Evolutionary conservation across 1,139 yeast species (phyloP), one percentile per base, ranked within the genome.

Genomic region (Diutina catenulata): DNA sequence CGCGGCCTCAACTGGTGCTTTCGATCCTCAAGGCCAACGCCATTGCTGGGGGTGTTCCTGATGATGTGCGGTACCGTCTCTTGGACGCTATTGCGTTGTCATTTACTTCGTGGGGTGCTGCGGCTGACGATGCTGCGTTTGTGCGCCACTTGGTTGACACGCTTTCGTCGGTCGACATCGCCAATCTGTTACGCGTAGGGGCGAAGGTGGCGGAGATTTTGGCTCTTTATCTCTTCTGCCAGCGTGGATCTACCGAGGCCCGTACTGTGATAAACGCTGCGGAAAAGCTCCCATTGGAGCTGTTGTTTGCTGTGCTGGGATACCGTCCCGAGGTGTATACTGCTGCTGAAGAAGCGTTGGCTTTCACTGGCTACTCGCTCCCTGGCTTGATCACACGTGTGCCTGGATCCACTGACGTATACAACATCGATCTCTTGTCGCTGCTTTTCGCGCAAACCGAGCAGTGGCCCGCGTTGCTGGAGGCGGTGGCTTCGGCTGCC

Each of bases 191-290:
- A 16, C 22, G 21, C 7, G 35, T 31, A 3, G 18, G 76, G 4
- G 74, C 94, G 1, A 76, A 79, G 47, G 73, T 83, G 14, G 72
- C 83, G 4, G 91, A 82, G 47, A 76, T 86, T 8, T 64, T 86
- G 42, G 86, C 95, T 0, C 62, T 84, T 28, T 73, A 80, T 41
- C 58, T 83, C 26, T 83, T 76, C 56, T n/a, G n/a, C n/a, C n/a
- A n/a, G n/a, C n/a, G n/a, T n/a, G n/a, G n/a, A n/a, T n/a, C n/a
- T n/a, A n/a, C n/a, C n/a, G n/a, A n/a, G n/a, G n/a, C n/a, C n/a
- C n/a, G n/a, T n/a, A 77, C 84, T 2, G 66, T 79, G 1, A 62
- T 68, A 28, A 68, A 69, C 41, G 55, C 56, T 9, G 49, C 18
- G n/a, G 35, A 52, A 40, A 31, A 31, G 14, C 23, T 31, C 5